Base-by-base conservation (phyloP, 202 grass and related monocot genomes). In the Musa balbisiana region DNA sequence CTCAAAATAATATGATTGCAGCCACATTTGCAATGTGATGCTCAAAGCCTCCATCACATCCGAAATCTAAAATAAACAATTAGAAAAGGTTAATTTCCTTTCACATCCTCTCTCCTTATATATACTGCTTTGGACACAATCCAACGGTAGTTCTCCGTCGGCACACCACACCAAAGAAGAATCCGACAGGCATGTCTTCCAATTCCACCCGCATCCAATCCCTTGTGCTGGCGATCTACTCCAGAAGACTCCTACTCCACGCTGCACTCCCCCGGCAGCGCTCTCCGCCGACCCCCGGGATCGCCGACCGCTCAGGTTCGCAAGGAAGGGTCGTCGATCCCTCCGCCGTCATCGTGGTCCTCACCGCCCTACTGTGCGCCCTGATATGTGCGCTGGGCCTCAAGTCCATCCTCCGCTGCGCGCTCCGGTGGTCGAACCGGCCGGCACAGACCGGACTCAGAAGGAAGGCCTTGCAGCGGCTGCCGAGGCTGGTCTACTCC, bases 301-400 rank as follows among this genome's bases (percentile, higher is more conserved):
- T 56, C 2, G 58, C 2, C 14, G 55, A 64, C 15, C 52, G 0
- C 55, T 68, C 27, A 4, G 70, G 77, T 2, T 22, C 78, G 4
- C 19, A 77, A 2, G 79, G 76, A 3, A 84, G 73, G 52, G 83
- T 19, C 73, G 87, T 97, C 2, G 90, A 93, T 2, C 84, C 84
- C 15, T 93, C 91, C 76, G 68, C 89, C 26, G 86, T 97, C 62
- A 87, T 43, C 33, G 33, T 93, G 88, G 91, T 97, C 82, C 69
- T 97, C 22, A 86, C 90, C 50, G 81, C 89, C 52, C 90, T 97
- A 54, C 75, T 97, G 13, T 97, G 90, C 0, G 90, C 90, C 8
- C 62, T 97, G 79, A 87, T 97, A 8, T 91, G 90, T 2, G 90
- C 81, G 1, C 88, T 97, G 0, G 88, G 93, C 69, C 81, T 97